Percentiles rank a stretch among this genome's conserved stretches.
Evolutionary conservation across 228 moss, liverwort and hornwort genomes (phyloP).

Genomic region (Sphagnum fallax): DNA sequence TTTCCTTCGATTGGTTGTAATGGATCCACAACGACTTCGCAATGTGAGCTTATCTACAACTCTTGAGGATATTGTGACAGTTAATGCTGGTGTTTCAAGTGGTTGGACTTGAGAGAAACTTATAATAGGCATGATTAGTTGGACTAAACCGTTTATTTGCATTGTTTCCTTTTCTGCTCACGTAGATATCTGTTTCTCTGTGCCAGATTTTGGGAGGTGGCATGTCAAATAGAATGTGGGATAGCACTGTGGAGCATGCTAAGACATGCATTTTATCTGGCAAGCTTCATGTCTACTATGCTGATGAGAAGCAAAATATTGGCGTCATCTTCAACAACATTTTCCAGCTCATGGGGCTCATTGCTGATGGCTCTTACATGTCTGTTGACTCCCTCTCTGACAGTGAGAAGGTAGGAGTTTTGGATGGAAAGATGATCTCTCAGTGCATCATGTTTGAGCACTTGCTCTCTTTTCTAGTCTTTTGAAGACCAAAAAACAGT

Average conservation of each 20-base stretch:
- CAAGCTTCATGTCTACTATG: constrained; percentile 50
- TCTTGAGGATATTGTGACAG: too few species aligned
- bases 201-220: constrained; percentile 35
- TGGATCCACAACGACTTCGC: constrained; percentile 91
- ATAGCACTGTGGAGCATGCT: constrained; percentile 46
- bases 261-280: constrained; percentile 48
- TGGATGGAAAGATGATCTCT: too few species aligned
- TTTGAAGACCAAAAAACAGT: too few species aligned
- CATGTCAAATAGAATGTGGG: constrained; percentile 62
- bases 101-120: too few species aligned
- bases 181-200: too few species aligned
- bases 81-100: too few species aligned
- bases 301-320: constrained; percentile 54
- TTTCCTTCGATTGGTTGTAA: constrained; percentile 83
- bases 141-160: neutral
- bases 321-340: constrained; percentile 59
- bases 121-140: too few species aligned
- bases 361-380: constrained; percentile 63
- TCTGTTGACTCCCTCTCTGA: constrained; percentile 92
- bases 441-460: too few species aligned
- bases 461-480: too few species aligned
- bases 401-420: constrained; percentile 65
- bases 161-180: neutral
- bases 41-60: constrained; percentile 27
- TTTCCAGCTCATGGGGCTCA: constrained; percentile 58